Percentiles rank a stretch among this genome's conserved stretches.
Conservation (phyloP, 805 yeast species). For the Wickerhamiella siamensis region DNA sequence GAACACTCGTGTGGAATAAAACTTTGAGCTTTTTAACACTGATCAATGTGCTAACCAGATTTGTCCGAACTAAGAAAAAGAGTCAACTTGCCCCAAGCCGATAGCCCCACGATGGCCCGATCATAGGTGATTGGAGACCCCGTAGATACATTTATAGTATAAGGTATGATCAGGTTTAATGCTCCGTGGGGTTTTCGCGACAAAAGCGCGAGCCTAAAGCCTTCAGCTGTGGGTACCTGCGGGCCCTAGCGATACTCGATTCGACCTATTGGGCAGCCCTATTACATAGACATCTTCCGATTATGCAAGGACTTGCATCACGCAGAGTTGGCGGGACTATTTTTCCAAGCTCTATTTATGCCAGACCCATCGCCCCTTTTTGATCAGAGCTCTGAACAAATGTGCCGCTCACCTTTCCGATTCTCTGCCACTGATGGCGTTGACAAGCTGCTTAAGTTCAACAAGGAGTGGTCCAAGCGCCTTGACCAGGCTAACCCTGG, state of each 20-base stretch:
- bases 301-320: slow-evolving; percentile 1
- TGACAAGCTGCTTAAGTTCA: slow-evolving; percentile 27
- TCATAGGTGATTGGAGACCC: too few species aligned
- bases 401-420: slow-evolving; percentile 14
- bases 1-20: slow-evolving; percentile 24
- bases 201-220: too few species aligned
- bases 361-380: not conserved
- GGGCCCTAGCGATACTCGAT: not conserved
- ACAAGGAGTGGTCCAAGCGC: slow-evolving; percentile 32
- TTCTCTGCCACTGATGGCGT: slow-evolving; percentile 26
- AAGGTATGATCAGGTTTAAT: too few species aligned
- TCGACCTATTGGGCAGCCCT: not conserved
- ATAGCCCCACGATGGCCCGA: too few species aligned
- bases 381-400: not conserved
- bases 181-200: too few species aligned
- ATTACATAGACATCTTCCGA: not conserved
- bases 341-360: not conserved
- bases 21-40: slow-evolving; percentile 33
- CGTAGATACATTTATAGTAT: too few species aligned
- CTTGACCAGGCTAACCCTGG: slow-evolving; percentile 39
- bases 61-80: too few species aligned
- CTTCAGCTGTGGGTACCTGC: not conserved
- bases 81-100: too few species aligned
- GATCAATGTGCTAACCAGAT: slow-evolving; percentile 16
- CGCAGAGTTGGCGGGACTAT: not conserved